Conservation (phyloP, 805 yeast genomes). For the Lipomyces spencermartinsiae region DNA sequence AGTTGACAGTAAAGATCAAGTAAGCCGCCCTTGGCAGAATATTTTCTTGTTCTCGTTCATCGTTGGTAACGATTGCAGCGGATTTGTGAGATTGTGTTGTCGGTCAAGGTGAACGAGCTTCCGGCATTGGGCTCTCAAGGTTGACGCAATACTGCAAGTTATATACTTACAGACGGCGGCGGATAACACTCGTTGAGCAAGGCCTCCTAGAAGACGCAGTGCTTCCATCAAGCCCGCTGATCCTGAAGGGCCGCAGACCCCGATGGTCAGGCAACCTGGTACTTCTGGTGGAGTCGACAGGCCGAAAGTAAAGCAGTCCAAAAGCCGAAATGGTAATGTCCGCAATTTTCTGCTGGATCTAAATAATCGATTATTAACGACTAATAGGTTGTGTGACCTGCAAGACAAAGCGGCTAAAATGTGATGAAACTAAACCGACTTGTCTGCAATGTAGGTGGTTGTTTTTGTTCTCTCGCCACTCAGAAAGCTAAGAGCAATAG, state of each 20-base stretch:
- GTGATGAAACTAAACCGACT: constrained; percentile 71
- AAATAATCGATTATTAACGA: neutral
- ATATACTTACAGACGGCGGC: neutral
- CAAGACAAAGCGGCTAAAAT: constrained; percentile 65
- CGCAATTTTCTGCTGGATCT: neutral
- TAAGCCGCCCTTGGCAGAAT: neutral
- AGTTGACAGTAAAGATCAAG: too few relatives aligned
- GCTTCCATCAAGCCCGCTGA: neutral
- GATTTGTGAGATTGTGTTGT: neutral
- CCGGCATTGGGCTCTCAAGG: neutral
- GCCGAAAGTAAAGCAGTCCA: constrained; percentile 36
- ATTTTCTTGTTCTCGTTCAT: neutral
- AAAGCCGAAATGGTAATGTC: constrained; percentile 37
- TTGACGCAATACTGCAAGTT: neutral
- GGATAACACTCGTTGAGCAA: neutral
- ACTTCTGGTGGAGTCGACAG: constrained; percentile 7
- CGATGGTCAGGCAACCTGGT: neutral
- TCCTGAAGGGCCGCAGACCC: neutral
- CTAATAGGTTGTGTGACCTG: constrained; percentile 65
- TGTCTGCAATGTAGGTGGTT: constrained; percentile 57
- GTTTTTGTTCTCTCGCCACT: neutral
- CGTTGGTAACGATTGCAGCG: neutral
- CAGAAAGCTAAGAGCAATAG: neutral
- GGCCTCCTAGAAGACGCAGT: neutral
- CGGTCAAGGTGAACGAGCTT: neutral